Conservation (phyloP, 2,329 filamentous ascomycete species). For the Pestalotiopsis sp. region DNA sequence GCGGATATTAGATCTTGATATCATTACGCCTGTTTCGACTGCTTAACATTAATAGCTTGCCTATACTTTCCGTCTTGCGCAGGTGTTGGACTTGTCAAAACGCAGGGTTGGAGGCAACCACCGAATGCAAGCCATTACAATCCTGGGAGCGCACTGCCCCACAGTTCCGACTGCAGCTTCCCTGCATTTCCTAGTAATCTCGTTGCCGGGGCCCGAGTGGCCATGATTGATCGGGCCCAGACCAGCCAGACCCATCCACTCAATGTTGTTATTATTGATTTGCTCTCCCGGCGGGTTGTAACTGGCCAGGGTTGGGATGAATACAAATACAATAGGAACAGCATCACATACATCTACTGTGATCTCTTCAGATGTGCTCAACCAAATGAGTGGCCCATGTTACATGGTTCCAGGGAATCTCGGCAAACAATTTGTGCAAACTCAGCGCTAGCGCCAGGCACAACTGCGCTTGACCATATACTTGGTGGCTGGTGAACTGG, state of each 20-base stretch:
- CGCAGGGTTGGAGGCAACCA: not conserved
- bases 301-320: no score
- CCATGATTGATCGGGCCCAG: not conserved
- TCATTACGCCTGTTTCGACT: no score
- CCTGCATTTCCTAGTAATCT: not conserved
- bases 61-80: not conserved
- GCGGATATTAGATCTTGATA: no score
- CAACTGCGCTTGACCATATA: not conserved
- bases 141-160: not conserved
- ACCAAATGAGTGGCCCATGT: not conserved
- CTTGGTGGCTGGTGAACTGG: conserved; percentile 3
- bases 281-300: not conserved
- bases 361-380: no score
- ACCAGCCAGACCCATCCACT: not conserved
- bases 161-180: not conserved
- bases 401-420: not conserved
- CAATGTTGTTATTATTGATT: not conserved
- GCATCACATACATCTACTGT: no score
- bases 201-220: not conserved
- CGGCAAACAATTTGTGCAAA: not conserved
- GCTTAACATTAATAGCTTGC: not conserved
- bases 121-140: not conserved
- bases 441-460: conserved; percentile 11
- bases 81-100: not conserved
- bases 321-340: no score